These are phyloP conservation scores for Myxozyma neotropica DNA, from an alignment of 805 yeast species.

Conservation along the genomic window DNA sequence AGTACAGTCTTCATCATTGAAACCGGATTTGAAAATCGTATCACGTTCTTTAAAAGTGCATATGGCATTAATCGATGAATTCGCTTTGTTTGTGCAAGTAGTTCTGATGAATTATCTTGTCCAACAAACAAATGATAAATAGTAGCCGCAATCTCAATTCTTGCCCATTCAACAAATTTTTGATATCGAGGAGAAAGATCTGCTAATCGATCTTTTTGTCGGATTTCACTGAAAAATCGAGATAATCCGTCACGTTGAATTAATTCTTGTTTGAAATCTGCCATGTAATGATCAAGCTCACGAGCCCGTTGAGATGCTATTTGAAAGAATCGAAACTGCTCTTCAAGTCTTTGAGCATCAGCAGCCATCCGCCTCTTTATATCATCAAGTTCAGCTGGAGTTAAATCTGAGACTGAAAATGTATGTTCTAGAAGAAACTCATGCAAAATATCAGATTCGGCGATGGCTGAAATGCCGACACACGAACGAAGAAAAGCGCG, in stretches of 20 bases:
- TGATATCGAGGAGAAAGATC: constrained; percentile 68
- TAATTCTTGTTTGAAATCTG: constrained; percentile 58
- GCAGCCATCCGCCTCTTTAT: constrained; percentile 58
- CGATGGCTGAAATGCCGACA: constrained; percentile 56
- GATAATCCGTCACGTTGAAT: constrained; percentile 59
- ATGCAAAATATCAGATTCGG: constrained; percentile 54
- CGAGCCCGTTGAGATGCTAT: constrained; percentile 62
- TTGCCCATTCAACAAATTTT: constrained; percentile 77
- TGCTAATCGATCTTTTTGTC: constrained; percentile 52
- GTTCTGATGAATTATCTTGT: constrained; percentile 76
- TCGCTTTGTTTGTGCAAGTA: constrained; percentile 67
- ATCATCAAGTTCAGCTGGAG: constrained; percentile 56
- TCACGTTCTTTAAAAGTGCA: constrained; percentile 68
- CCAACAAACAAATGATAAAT: constrained; percentile 79
- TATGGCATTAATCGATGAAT: constrained; percentile 83
- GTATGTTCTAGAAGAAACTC: constrained; percentile 54
- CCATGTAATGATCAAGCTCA: constrained; percentile 58
- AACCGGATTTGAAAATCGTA: constrained; percentile 85
- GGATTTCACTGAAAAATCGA: constrained; percentile 66
- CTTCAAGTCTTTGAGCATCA: constrained; percentile 62
- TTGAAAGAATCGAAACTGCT: constrained; percentile 72
- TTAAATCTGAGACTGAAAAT: constrained; percentile 43
- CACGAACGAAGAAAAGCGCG: constrained; percentile 69
- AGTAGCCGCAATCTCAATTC: constrained; percentile 81
- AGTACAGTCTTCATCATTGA: constrained; percentile 76